phyloP scores from a whole-genome alignment of 23 red algal genomes.

The Pyropia haitanensis region DNA sequence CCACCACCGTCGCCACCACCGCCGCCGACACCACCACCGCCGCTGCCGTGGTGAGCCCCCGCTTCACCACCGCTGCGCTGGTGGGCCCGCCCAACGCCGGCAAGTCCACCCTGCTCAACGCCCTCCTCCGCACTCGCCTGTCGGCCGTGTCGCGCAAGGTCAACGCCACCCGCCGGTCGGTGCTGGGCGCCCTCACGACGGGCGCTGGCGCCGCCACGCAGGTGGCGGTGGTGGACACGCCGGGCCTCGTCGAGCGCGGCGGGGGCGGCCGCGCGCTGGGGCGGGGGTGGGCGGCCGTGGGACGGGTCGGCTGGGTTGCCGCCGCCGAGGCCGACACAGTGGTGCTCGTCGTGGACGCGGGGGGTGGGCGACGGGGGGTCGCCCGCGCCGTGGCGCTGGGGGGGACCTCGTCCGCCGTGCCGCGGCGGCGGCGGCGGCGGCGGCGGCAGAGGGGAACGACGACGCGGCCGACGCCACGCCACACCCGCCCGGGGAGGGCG shows the following conservation, averaged over 20 bases:
- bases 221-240: constrained; percentile 68
- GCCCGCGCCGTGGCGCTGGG: no score
- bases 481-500: no score
- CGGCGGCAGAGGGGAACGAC: no score
- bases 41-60: no score
- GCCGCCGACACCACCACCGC: no score
- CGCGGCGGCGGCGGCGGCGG: no score
- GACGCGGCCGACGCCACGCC: no score
- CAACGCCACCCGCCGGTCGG: constrained; percentile 61
- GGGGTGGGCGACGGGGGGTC: neutral
- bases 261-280: constrained; percentile 21
- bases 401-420: no score
- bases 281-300: neutral
- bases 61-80: constrained; percentile 42
- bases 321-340: constrained; percentile 52
- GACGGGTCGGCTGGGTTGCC: constrained; percentile 33
- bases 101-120: constrained; percentile 71
- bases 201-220: constrained; percentile 14
- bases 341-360: constrained; percentile 45
- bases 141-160: constrained; percentile 71
- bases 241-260: constrained; percentile 45
- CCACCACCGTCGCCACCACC: no score
- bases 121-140: constrained; percentile 34
- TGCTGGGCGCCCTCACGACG: constrained; percentile 24
- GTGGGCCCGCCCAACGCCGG: constrained; percentile 76